These are phyloP conservation scores for Rhododendron griersonianum DNA, from an alignment of 148 eudicot genomes.

Conservation along the genomic window DNA sequence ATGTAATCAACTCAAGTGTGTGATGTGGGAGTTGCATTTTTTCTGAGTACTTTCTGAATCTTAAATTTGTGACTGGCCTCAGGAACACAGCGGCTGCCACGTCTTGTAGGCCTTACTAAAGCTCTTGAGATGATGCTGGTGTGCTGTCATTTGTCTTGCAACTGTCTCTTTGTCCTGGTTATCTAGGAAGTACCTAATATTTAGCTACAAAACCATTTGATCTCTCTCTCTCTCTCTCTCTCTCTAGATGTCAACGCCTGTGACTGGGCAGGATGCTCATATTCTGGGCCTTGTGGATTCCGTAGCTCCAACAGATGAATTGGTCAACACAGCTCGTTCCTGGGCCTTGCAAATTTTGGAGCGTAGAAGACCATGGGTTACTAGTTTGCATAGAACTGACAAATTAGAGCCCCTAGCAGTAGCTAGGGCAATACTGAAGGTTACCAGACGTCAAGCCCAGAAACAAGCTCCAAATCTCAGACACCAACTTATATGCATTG, in stretches of 20 bases:
- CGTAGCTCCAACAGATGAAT: slow-evolving; percentile 52
- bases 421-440: slow-evolving; percentile 69
- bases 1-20: background rate
- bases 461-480: slow-evolving; percentile 67
- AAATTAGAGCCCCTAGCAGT: slow-evolving; percentile 70
- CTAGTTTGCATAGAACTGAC: slow-evolving; percentile 59
- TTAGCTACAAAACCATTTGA: background rate
- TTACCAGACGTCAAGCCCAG: slow-evolving; percentile 60
- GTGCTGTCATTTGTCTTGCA: slow-evolving; percentile 16
- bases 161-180: background rate
- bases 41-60: background rate
- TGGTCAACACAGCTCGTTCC: slow-evolving; percentile 51
- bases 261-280: slow-evolving; percentile 71
- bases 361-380: slow-evolving; percentile 61
- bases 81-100: slow-evolving; percentile 90
- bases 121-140: slow-evolving; percentile 92
- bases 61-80: slow-evolving; percentile 12
- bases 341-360: slow-evolving; percentile 80
- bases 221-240: slow-evolving; percentile 3
- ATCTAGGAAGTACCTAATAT: background rate
- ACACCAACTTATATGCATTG: slow-evolving; percentile 74
- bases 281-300: slow-evolving; percentile 82
- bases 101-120: slow-evolving; percentile 74
- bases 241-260: slow-evolving; percentile 57
- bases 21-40: background rate